phyloP scores from a whole-genome alignment of 1,139 yeast species.

The Yamadazyma sp. region DNA sequence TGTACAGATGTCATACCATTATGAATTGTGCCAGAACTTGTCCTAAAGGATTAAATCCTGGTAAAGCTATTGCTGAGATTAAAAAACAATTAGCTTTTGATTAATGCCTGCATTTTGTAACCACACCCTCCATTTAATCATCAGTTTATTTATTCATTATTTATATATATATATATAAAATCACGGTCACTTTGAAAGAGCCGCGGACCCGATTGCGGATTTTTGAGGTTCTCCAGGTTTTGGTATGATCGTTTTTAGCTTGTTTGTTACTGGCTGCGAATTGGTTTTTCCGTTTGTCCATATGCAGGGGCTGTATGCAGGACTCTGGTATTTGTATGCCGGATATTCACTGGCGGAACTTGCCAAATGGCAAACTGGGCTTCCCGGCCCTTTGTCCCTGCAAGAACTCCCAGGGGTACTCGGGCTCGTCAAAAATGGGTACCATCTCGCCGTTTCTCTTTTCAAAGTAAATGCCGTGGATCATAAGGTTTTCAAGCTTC shows the following conservation, averaged over 20 bases:
- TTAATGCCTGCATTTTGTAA: too few species aligned
- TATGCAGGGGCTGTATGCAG: not conserved
- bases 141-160: not conserved
- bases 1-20: conserved; percentile 98
- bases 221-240: not conserved
- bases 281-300: too few species aligned
- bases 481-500: conserved; percentile 30
- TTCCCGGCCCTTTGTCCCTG: conserved; percentile 8
- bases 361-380: conserved; percentile 23
- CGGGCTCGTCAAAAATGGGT: conserved; percentile 30
- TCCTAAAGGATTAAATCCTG: conserved; percentile 99
- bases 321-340: too few species aligned
- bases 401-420: conserved; percentile 27
- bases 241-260: not conserved
- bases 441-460: conserved; percentile 14
- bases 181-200: not conserved
- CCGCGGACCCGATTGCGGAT: not conserved
- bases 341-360: conserved; percentile 17
- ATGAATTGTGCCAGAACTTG: conserved; percentile 98
- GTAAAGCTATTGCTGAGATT: conserved; percentile 94
- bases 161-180: not conserved
- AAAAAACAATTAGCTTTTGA: conserved; percentile 89
- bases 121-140: too few species aligned
- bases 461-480: conserved; percentile 40
- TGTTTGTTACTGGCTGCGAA: not conserved